Evolutionary conservation across 192 early-diverging fungal genomes (phyloP).

Genomic region (Dissophora globulifera): DNA sequence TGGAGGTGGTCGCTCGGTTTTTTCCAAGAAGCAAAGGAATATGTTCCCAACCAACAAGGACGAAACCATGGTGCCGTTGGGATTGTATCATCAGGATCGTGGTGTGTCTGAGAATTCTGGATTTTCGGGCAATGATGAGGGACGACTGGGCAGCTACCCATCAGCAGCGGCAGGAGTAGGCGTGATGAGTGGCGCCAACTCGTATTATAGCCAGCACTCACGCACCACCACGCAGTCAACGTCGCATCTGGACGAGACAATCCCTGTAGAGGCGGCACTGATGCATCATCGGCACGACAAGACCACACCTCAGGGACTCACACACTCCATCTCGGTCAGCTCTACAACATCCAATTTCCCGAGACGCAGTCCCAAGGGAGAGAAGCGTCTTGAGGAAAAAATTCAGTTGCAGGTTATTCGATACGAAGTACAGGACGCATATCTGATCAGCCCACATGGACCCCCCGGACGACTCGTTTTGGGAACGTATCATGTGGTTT

Average conservation of each 20-base stretch:
- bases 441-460: conserved; percentile 43
- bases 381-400: conserved; percentile 45
- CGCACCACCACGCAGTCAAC: not conserved
- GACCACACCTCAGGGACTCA: conserved; percentile 26
- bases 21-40: conserved; percentile 21
- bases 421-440: conserved; percentile 40
- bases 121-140: conserved; percentile 15
- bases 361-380: conserved; percentile 23
- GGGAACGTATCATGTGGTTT: conserved; percentile 44
- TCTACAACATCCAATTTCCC: conserved; percentile 46
- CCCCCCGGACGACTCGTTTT: conserved; percentile 28
- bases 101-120: conserved; percentile 5
- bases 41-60: conserved; percentile 35
- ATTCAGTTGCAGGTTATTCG: conserved; percentile 51
- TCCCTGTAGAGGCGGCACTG: conserved; percentile 38
- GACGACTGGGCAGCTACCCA: conserved; percentile 15
- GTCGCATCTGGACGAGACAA: conserved; percentile 25
- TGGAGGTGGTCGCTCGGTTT: conserved; percentile 4
- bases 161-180: not conserved
- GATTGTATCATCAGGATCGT: conserved; percentile 40
- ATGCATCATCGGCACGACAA: conserved; percentile 25
- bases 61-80: conserved; percentile 32
- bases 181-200: too few species aligned
- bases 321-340: conserved; percentile 36
- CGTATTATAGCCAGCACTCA: not conserved